Evolutionary conservation across 768 basidiomycete genomes (phyloP), one percentile per base, ranked within the genome.

Genomic region (Tulasnella sp.): DNA sequence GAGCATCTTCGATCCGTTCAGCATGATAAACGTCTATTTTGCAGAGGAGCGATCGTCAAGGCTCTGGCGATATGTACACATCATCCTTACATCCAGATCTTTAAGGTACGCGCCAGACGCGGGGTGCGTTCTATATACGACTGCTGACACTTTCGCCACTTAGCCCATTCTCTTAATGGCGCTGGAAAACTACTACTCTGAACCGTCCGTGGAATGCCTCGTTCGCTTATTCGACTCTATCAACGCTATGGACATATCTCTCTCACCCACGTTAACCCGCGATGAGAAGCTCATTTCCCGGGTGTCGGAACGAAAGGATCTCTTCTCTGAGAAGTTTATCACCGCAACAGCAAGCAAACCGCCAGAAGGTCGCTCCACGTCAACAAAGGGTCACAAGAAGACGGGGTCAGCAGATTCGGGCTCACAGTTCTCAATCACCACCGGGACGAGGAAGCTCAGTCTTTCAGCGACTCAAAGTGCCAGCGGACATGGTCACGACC

Each of bases 1-100:
- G 12, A 21, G 34, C n/a, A 12, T n/a, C 39, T 2, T 0, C 36
- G 72, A 34, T 27, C 4, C 14, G 8, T 34, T 14, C 12, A 6
- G 58, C 39, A 36, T 16, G 0, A 10, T 31, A 62, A 42, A 42
- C 7, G 18, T 21, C 48, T 72, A 4, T 46, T 39, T 39, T 75
- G 46, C 82, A 97, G 97, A 87, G 97, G 97, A 76, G 97, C 97
- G 0, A 90, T 94, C 80, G 96, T 98, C 80, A 94, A 98, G 86
- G 96, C 97, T 1, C 89, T 98, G 86, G 97, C 97, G 34, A 94
- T 98, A 81, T 96, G 94, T 84, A 97, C 95, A 0, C 91, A 92
- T 44, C 93, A 96, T 85, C 95, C 97, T 0, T 98, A 93, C 84
- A 96, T 98, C 80, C 95, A 98, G 83, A 94, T 98, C 82, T 98